Evolutionary conservation across 192 early-diverging fungal genomes (phyloP).

Genomic region (Funneliformis mosseae): DNA sequence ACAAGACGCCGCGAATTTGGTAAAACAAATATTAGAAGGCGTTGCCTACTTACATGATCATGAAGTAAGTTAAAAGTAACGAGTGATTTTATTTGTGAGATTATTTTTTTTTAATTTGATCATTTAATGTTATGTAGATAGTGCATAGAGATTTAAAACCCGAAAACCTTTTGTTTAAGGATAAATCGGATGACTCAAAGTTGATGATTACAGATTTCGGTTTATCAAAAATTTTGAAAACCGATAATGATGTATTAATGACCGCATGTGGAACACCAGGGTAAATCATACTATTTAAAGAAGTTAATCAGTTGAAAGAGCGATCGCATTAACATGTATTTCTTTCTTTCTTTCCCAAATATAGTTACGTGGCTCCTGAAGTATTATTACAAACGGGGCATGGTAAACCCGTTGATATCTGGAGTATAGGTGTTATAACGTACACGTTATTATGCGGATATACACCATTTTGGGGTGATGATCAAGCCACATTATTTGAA

Average conservation of each 20-base stretch:
- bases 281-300: background rate
- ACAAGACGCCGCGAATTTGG: conserved; percentile 72
- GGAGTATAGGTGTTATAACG: conserved; percentile 91
- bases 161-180: conserved; percentile 82
- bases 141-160: conserved; percentile 88
- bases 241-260: conserved; percentile 75
- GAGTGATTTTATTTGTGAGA: too few species aligned
- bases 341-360: background rate
- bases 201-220: conserved; percentile 94
- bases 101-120: too few species aligned
- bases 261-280: conserved; percentile 92
- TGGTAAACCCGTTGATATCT: conserved; percentile 94
- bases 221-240: conserved; percentile 69
- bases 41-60: conserved; percentile 84
- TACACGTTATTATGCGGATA: conserved; percentile 85
- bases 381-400: conserved; percentile 83
- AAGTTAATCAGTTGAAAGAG: background rate
- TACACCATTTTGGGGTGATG: conserved; percentile 69
- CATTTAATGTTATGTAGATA: conserved; percentile 49
- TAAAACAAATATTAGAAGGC: conserved; percentile 78
- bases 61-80: conserved; percentile 45
- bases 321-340: background rate
- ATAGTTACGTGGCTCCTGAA: conserved; percentile 79
- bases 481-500: conserved; percentile 64
- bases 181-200: conserved; percentile 60